Conservation (phyloP, 129 eudicot species). For the Flaveria bidentis region DNA sequence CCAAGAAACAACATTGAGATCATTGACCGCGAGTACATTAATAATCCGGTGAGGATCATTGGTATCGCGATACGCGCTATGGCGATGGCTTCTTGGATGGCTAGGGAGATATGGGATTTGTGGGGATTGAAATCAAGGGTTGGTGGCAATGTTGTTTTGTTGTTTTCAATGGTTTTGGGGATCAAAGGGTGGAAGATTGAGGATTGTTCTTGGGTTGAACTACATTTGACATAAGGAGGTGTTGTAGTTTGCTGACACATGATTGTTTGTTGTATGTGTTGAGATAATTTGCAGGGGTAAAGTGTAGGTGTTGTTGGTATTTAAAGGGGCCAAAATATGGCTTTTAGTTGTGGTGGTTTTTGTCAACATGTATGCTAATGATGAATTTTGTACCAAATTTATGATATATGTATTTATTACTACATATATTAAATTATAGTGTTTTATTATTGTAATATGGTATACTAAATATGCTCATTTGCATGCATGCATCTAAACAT, state of each 20-base stretch:
- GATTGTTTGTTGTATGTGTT: slow-evolving; percentile 20
- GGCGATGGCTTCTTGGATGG: slow-evolving; percentile 45
- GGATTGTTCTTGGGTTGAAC: slow-evolving; percentile 26
- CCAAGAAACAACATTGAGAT: slow-evolving; percentile 88
- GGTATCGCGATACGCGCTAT: slow-evolving; percentile 63
- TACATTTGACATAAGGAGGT: slow-evolving; percentile 37
- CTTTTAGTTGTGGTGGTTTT: slow-evolving; percentile 8
- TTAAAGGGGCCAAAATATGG: slow-evolving; percentile 33
- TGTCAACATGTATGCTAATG: slow-evolving; percentile 13
- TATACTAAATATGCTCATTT: slow-evolving; percentile 1
- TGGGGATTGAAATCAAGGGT: slow-evolving; percentile 28
- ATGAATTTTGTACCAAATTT: slow-evolving; percentile 4
- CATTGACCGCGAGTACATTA: slow-evolving; percentile 80
- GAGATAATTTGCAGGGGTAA: slow-evolving; percentile 35
- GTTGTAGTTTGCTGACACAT: slow-evolving; percentile 59
- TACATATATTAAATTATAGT: background rate
- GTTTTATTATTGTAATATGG: background rate
- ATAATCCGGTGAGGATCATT: slow-evolving; percentile 76
- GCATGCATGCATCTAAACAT: slow-evolving; percentile 26
- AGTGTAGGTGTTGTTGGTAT: slow-evolving; percentile 31
- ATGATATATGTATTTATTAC: background rate
- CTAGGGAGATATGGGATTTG: slow-evolving; percentile 41
- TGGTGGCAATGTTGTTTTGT: slow-evolving; percentile 22
- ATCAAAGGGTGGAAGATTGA: slow-evolving; percentile 45
- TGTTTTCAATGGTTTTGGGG: slow-evolving; percentile 51